Percentiles rank a stretch among this genome's conserved stretches.
Conservation (phyloP, 2,329 filamentous ascomycete genomes). For the Hymenoscyphus scutula region DNA sequence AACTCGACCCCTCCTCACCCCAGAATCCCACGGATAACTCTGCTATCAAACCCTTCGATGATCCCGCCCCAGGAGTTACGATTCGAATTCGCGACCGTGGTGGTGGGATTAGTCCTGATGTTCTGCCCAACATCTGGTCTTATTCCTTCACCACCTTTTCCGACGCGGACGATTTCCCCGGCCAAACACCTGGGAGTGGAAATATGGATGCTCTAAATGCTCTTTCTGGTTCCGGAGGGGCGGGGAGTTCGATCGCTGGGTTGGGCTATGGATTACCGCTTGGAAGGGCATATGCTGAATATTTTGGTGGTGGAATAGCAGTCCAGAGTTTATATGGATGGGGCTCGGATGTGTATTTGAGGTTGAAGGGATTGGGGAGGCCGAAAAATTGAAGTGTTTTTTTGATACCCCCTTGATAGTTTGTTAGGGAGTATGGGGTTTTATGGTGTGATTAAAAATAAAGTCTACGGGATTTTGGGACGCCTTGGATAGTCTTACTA, state of each 20-base stretch:
- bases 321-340: constrained; percentile 96
- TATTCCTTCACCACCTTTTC: constrained; percentile 98
- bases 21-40: constrained; percentile 19
- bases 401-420: neutral
- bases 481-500: too few species aligned
- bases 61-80: constrained; percentile 78
- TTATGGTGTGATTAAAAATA: neutral
- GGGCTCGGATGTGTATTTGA: constrained; percentile 68
- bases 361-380: constrained; percentile 42
- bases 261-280: constrained; percentile 90
- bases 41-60: constrained; percentile 56
- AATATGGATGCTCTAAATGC: constrained; percentile 69
- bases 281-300: constrained; percentile 92
- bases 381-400: constrained; percentile 9
- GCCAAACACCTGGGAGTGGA: constrained; percentile 42
- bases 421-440: neutral
- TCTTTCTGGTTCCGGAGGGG: constrained; percentile 68
- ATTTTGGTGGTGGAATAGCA: constrained; percentile 91
- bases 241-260: constrained; percentile 83
- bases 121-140: constrained; percentile 86
- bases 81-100: constrained; percentile 95
- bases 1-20: constrained; percentile 7
- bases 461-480: neutral
- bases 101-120: constrained; percentile 83
- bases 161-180: constrained; percentile 47